phyloP scores from a whole-genome alignment of 2,329 filamentous ascomycete species.

The Microdochium paspali region DNA sequence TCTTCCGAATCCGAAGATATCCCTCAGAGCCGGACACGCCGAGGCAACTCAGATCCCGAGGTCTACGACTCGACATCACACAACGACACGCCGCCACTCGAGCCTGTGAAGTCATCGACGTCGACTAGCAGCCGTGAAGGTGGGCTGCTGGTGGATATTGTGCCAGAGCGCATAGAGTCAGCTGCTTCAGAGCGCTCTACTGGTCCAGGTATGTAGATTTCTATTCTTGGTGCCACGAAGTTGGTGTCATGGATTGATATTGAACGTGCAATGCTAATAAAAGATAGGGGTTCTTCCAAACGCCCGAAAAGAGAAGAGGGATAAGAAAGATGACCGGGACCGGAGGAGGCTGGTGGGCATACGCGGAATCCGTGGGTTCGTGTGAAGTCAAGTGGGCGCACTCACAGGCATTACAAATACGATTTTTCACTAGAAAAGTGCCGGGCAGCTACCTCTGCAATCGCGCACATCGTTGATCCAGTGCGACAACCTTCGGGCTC shows the following conservation, averaged over 20 bases:
- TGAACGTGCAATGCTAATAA: slow-evolving; percentile 22
- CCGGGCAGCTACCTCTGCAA: too few species aligned
- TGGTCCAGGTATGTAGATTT: slow-evolving; percentile 30
- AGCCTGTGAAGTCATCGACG: slow-evolving; percentile 8
- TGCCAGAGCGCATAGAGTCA: slow-evolving; percentile 7
- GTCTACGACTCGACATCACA: slow-evolving; percentile 29
- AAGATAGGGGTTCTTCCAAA: too few species aligned
- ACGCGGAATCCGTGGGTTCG: slow-evolving; percentile 30
- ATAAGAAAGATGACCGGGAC: too few species aligned
- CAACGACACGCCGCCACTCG: slow-evolving; percentile 33
- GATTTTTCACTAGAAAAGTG: too few species aligned
- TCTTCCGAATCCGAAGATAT: slow-evolving; percentile 28
- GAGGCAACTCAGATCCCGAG: slow-evolving; percentile 34
- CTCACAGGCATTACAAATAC: too few species aligned
- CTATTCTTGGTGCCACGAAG: slow-evolving; percentile 33
- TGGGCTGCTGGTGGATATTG: neutral
- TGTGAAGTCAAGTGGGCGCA: slow-evolving; percentile 11
- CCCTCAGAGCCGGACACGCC: slow-evolving; percentile 23
- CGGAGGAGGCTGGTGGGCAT: slow-evolving; percentile 14
- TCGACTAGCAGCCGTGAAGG: neutral
- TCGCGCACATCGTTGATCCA: too few species aligned
- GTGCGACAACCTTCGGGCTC: too few species aligned
- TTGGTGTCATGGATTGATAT: too few species aligned
- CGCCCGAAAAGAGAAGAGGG: too few species aligned
- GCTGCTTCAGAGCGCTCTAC: slow-evolving; percentile 31